Conservation (phyloP, 495 filamentous ascomycete species). For the Trichoderma erinaceum region DNA sequence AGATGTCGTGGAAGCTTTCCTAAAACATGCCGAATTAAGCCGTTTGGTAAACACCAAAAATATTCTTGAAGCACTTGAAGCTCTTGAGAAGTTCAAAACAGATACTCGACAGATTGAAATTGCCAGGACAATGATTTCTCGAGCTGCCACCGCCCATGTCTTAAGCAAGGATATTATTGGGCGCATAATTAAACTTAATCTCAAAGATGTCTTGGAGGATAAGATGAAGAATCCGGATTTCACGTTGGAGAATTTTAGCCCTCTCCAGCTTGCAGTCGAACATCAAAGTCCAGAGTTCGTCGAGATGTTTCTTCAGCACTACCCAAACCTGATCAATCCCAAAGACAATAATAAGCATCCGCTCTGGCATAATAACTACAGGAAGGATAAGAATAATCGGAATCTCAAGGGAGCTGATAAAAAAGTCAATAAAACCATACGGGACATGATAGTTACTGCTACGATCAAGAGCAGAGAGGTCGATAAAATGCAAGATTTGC, state of each 20-base stretch:
- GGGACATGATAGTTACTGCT: not conserved
- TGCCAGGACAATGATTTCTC: too few species aligned
- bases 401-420: not conserved
- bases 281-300: not conserved
- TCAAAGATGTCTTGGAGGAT: not conserved
- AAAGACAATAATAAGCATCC: not conserved
- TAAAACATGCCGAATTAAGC: not conserved
- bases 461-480: not conserved
- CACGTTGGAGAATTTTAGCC: not conserved
- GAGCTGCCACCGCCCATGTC: too few species aligned
- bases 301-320: not conserved
- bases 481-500: conserved; percentile 2
- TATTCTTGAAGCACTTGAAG: not conserved
- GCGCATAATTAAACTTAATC: not conserved
- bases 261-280: not conserved
- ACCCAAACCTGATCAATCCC: not conserved
- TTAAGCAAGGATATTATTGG: not conserved
- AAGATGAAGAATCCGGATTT: not conserved
- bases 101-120: not conserved
- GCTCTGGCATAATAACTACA: not conserved
- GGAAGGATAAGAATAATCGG: not conserved
- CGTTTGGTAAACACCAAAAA: not conserved
- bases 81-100: not conserved
- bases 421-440: not conserved
- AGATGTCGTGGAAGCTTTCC: not conserved